Conservation (phyloP, 2,329 filamentous ascomycete genomes). For the Berkeleyomyces basicola region DNA sequence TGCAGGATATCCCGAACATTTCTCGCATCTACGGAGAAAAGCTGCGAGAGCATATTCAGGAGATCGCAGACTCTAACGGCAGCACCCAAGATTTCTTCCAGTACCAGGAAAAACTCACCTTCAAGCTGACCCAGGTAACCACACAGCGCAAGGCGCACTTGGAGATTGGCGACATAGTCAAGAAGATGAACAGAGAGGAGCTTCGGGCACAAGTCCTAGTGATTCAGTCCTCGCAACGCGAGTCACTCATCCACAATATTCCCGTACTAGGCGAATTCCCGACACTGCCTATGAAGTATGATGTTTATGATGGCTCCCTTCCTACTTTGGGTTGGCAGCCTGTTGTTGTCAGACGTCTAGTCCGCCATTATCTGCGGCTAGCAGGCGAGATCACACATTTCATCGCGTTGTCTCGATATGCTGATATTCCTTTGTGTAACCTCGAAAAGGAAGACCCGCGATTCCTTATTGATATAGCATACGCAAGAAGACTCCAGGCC, state of each 20-base stretch:
- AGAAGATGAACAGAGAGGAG: constrained; percentile 80
- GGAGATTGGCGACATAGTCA: constrained; percentile 73
- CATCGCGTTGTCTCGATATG: constrained; percentile 74
- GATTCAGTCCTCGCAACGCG: constrained; percentile 75
- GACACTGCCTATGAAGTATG: constrained; percentile 62
- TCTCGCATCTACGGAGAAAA: constrained; percentile 75
- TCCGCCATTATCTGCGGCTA: constrained; percentile 83
- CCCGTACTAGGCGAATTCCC: constrained; percentile 73
- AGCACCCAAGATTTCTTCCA: constrained; percentile 62
- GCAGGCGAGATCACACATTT: constrained; percentile 84
- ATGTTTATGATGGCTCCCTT: constrained; percentile 69
- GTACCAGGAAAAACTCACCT: constrained; percentile 73
- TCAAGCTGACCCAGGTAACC: constrained; percentile 75
- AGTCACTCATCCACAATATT: constrained; percentile 68
- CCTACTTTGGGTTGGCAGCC: constrained; percentile 89
- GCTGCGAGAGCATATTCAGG: constrained; percentile 46
- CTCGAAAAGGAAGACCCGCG: constrained; percentile 85
- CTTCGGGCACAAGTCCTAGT: constrained; percentile 66
- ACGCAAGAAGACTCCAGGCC: constrained; percentile 73
- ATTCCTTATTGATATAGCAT: constrained; percentile 90
- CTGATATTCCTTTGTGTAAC: constrained; percentile 89
- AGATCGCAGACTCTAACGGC: constrained; percentile 44
- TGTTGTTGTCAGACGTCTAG: constrained; percentile 69
- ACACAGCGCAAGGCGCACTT: constrained; percentile 79
- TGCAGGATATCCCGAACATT: constrained; percentile 74